phyloP scores from a whole-genome alignment of 495 filamentous ascomycete species.

The Annulohypoxylon nitens region DNA sequence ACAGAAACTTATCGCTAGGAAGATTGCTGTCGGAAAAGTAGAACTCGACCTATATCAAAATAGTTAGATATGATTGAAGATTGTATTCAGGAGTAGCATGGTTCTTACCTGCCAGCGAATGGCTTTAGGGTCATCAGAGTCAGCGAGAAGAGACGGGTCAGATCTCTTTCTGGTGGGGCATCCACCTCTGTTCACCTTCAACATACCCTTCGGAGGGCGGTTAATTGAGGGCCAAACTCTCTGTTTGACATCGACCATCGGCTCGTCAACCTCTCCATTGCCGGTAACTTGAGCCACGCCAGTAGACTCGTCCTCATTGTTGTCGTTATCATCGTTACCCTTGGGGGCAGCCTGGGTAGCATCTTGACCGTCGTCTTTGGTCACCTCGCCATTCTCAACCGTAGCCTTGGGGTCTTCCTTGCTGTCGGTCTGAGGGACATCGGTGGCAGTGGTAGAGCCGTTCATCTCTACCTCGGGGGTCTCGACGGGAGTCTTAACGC shows the following conservation, averaged over 20 bases:
- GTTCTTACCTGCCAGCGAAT: constrained; percentile 82
- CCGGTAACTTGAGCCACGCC: constrained; percentile 5
- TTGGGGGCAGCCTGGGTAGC: constrained; percentile 16
- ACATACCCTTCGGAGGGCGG: constrained; percentile 39
- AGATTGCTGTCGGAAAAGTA: constrained; percentile 97
- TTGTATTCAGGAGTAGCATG: background rate
- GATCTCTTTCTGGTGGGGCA: constrained; percentile 65
- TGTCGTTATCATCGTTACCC: constrained; percentile 21
- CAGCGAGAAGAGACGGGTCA: constrained; percentile 70
- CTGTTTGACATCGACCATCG: constrained; percentile 1
- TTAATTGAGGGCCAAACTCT: constrained; percentile 16
- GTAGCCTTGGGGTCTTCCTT: constrained; percentile 24
- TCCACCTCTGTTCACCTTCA: constrained; percentile 40
- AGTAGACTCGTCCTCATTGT: constrained; percentile 34
- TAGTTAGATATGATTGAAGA: constrained; percentile 37
- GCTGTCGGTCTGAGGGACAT: constrained; percentile 20
- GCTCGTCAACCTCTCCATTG: constrained; percentile 16
- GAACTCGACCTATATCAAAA: constrained; percentile 82
- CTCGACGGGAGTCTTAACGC: constrained; percentile 19
- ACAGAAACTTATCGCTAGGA: constrained; percentile 86
- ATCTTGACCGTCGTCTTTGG: constrained; percentile 33
- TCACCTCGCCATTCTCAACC: constrained; percentile 21
- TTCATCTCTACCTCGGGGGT: constrained; percentile 13
- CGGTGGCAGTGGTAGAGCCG: background rate
- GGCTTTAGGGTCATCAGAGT: constrained; percentile 76